phyloP scores from a whole-genome alignment of 2,329 filamentous ascomycete genomes.

The Aspergillus pseudonomiae region DNA sequence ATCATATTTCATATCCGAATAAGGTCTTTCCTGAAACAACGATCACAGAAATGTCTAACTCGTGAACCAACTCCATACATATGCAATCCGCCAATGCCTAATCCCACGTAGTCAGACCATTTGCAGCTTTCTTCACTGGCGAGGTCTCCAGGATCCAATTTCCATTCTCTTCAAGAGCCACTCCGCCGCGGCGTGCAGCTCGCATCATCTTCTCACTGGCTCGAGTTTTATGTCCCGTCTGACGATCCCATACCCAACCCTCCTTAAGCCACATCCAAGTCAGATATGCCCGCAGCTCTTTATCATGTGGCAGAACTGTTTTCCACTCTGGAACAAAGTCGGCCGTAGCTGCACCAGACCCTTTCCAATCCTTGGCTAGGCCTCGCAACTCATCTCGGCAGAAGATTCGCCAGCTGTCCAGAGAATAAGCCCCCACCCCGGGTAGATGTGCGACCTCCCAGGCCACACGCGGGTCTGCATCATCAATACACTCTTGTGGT shows the following conservation, averaged over 20 bases:
- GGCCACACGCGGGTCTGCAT: conserved; percentile 55
- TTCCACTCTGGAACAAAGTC: conserved; percentile 88
- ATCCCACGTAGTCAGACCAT: conserved; percentile 25
- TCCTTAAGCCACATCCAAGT: conserved; percentile 92
- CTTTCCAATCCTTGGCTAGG: conserved; percentile 67
- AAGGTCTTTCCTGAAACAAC: not conserved
- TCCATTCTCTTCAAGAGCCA: conserved; percentile 46
- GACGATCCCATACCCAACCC: conserved; percentile 78
- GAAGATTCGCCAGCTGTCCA: conserved; percentile 93
- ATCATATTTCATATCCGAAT: not conserved
- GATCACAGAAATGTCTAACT: not conserved
- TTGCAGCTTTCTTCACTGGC: conserved; percentile 33
- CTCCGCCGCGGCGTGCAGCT: conserved; percentile 42
- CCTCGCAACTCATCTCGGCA: conserved; percentile 78
- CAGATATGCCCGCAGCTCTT: conserved; percentile 84
- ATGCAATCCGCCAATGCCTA: conserved; percentile 4
- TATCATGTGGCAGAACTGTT: conserved; percentile 78
- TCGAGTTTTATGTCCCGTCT: conserved; percentile 59
- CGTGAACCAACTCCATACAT: conserved; percentile 4
- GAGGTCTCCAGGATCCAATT: conserved; percentile 42
- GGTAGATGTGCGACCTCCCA: conserved; percentile 90
- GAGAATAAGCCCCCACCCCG: conserved; percentile 73
- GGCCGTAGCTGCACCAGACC: conserved; percentile 47
- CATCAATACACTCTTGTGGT: conserved; percentile 51
- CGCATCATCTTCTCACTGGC: conserved; percentile 44